Conservation (phyloP, 2,329 filamentous ascomycete species). For the Fusarium pseudograminearum region DNA sequence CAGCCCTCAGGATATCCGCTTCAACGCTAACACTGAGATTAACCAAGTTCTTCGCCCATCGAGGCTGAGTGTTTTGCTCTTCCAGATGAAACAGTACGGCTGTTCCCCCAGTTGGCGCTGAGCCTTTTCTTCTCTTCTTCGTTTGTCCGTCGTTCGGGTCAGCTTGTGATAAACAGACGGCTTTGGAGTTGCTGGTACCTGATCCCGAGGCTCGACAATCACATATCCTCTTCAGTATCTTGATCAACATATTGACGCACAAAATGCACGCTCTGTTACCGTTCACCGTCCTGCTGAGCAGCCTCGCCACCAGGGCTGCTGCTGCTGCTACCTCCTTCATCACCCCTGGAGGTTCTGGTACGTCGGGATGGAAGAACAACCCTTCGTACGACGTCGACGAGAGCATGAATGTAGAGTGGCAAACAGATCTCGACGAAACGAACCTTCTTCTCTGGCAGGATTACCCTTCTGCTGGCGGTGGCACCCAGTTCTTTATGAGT, state of each 20-base stretch:
- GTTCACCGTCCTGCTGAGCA: constrained; percentile 15
- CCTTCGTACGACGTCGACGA: constrained; percentile 40
- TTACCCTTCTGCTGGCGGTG: constrained; percentile 30
- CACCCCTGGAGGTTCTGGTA: constrained; percentile 35
- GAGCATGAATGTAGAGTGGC: constrained; percentile 45
- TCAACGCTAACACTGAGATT: constrained; percentile 8
- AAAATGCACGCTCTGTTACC: constrained; percentile 23
- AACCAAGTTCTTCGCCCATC: constrained; percentile 23
- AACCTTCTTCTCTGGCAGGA: constrained; percentile 43
- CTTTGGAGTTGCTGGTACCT: background rate
- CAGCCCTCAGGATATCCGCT: constrained; percentile 16
- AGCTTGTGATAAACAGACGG: constrained; percentile 2
- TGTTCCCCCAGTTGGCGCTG: background rate
- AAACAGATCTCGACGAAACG: constrained; percentile 34
- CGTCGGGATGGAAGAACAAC: constrained; percentile 41
- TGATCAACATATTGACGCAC: background rate
- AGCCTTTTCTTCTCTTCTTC: background rate
- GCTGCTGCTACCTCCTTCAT: constrained; percentile 24
- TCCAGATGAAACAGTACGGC: constrained; percentile 18
- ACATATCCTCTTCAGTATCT: background rate
- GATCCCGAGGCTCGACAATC: background rate
- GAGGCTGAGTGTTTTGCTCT: constrained; percentile 20
- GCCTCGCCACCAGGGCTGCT: constrained; percentile 6
- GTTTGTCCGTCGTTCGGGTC: background rate
- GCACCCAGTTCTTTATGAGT: constrained; percentile 15